phyloP scores from a whole-genome alignment of 805 yeast genomes.

The Saturnispora sanitii region DNA sequence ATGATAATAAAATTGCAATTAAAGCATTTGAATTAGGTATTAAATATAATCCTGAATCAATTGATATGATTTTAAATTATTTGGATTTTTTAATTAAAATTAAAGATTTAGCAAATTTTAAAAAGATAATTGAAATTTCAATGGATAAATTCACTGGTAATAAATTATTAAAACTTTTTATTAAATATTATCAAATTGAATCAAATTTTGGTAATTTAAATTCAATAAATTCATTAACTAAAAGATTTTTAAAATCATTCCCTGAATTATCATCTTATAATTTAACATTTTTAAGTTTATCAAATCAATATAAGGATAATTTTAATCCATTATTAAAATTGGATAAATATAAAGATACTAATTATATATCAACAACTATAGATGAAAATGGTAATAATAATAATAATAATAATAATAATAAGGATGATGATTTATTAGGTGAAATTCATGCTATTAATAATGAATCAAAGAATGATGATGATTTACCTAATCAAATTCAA shows the following conservation, averaged over 20 bases:
- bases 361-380: no score
- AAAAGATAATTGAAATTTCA: constrained; percentile 74
- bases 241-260: constrained; percentile 54
- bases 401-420: background rate
- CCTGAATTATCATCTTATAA: constrained; percentile 41
- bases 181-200: constrained; percentile 58
- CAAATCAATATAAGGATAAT: constrained; percentile 15
- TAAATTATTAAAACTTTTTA: constrained; percentile 39
- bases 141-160: constrained; percentile 37
- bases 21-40: constrained; percentile 75
- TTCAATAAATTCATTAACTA: constrained; percentile 56
- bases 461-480: constrained; percentile 17
- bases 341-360: constrained; percentile 19
- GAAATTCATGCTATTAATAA: no score
- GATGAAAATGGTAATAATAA: background rate
- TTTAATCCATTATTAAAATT: constrained; percentile 29
- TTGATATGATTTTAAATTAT: constrained; percentile 58
- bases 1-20: constrained; percentile 56
- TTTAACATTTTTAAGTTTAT: constrained; percentile 16
- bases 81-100: constrained; percentile 59
- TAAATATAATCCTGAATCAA: constrained; percentile 40
- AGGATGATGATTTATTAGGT: constrained; percentile 14
- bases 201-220: constrained; percentile 59
- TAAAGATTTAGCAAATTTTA: constrained; percentile 61
- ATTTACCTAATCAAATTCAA: background rate